A percentile compares a stretch with the other conserved stretches of the same genome.
Conservation (phyloP, 352 stramenopile species). For the Blastocystis sp. region DNA sequence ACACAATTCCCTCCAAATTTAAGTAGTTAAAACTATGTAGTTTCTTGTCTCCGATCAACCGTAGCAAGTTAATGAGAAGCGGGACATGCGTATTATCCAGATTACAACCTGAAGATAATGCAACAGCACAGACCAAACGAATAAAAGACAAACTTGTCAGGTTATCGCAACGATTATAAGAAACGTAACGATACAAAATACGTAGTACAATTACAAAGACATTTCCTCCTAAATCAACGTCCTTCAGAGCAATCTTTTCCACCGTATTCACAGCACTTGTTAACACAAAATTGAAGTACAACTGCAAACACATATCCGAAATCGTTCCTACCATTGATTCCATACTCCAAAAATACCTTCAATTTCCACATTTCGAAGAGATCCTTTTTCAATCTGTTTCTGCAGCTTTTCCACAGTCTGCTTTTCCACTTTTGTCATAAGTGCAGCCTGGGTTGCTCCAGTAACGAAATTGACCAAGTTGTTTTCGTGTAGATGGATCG, state of each 20-base stretch:
- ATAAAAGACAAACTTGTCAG: not conserved
- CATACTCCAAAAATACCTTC: not conserved
- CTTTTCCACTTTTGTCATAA: not conserved
- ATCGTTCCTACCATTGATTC: not conserved
- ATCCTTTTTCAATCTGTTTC: not conserved
- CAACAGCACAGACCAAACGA: not conserved
- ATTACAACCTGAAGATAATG: not conserved
- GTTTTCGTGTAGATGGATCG: constrained; percentile 28
- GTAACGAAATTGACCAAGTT: constrained; percentile 26
- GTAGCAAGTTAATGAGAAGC: not conserved
- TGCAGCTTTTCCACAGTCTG: not conserved
- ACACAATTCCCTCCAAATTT: not conserved
- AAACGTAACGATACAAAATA: constrained; percentile 18
- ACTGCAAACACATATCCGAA: not conserved
- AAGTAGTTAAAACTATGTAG: not conserved
- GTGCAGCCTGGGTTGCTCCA: not conserved
- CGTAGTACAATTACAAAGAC: not conserved
- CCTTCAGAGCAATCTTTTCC: not conserved
- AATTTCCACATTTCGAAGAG: not conserved
- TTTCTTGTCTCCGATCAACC: not conserved
- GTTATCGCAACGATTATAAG: not conserved
- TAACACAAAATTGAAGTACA: not conserved
- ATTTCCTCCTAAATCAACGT: not conserved
- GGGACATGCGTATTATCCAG: not conserved
- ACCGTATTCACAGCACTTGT: not conserved